A percentile compares a stretch with the other conserved stretches of the same genome.
Evolutionary conservation across 2,329 filamentous ascomycete genomes (phyloP).

Genomic region (Graphilbum ipis-grandicollis): DNA sequence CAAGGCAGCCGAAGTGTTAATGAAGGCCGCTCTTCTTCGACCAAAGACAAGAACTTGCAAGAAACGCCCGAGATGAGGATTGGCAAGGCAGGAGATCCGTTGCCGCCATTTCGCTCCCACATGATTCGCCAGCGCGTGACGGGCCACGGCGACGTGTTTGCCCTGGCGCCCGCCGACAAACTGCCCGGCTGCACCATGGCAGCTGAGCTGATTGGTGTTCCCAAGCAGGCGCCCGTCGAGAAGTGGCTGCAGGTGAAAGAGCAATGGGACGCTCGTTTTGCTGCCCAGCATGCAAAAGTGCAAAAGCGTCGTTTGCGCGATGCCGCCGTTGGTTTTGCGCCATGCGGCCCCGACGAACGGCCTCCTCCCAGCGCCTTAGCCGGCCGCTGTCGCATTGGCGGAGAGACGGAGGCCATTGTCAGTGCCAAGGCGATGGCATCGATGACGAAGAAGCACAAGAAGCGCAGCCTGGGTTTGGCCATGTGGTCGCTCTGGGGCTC

Average conservation of each 20-base stretch:
- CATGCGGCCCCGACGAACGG: conserved; percentile 51
- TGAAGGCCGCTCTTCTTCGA: too few relatives aligned
- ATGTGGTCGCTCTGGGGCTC: conserved; percentile 82
- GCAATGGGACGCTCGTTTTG: conserved; percentile 58
- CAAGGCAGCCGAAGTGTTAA: too few relatives aligned
- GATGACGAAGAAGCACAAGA: conserved; percentile 40
- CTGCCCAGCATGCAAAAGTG: conserved; percentile 49
- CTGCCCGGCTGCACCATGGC: conserved; percentile 48
- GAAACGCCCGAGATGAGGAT: too few relatives aligned
- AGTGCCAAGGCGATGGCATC: conserved; percentile 12
- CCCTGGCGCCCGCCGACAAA: conserved; percentile 45
- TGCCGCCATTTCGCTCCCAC: conserved; percentile 63
- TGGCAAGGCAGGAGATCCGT: conserved; percentile 70
- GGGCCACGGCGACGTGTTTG: conserved; percentile 55
- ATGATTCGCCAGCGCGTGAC: conserved; percentile 89
- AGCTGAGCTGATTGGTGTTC: conserved; percentile 51
- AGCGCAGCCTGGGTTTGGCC: conserved; percentile 51
- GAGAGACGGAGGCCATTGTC: conserved; percentile 12
- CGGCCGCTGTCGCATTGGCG: conserved; percentile 39
- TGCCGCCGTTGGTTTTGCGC: conserved; percentile 51
- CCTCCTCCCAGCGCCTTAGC: conserved; percentile 76
- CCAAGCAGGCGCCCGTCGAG: conserved; percentile 62
- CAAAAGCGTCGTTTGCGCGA: conserved; percentile 60
- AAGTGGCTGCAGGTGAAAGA: conserved; percentile 69
- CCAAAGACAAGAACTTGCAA: too few relatives aligned